Conservation (phyloP, 169 alveolate genomes). For the Condylostoma magnum region DNA sequence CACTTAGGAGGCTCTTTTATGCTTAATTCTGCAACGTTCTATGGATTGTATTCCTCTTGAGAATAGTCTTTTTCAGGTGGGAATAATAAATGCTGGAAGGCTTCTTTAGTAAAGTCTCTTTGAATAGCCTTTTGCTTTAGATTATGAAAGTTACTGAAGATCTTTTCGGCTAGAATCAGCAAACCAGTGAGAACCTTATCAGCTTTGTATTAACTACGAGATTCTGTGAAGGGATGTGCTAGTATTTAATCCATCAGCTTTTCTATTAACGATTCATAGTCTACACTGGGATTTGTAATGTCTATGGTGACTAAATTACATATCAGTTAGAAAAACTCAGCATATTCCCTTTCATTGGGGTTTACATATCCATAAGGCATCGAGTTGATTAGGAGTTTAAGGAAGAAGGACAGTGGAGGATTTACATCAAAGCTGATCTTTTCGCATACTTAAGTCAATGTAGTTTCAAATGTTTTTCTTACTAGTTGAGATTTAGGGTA, state of each 20-base stretch:
- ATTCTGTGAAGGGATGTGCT: constrained; percentile 52
- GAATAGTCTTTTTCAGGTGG: background rate
- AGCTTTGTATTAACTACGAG: constrained; percentile 29
- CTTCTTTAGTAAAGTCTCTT: constrained; percentile 15
- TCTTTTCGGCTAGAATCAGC: constrained; percentile 39
- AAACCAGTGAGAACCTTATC: constrained; percentile 66
- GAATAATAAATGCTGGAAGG: constrained; percentile 3
- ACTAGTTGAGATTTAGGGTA: constrained; percentile 23
- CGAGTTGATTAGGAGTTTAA: constrained; percentile 29
- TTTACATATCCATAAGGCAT: constrained; percentile 40
- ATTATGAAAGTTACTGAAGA: constrained; percentile 26
- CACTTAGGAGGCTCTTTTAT: constrained; percentile 44
- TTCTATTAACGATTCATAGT: constrained; percentile 25
- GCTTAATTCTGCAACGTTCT: constrained; percentile 22
- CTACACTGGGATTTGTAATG: constrained; percentile 12
- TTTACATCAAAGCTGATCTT: background rate
- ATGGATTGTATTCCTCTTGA: background rate
- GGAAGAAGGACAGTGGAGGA: constrained; percentile 37
- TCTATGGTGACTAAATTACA: constrained; percentile 39
- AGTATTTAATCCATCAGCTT: constrained; percentile 34
- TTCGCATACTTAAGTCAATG: background rate
- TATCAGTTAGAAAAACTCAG: constrained; percentile 58
- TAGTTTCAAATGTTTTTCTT: constrained; percentile 37
- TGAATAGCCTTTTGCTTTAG: constrained; percentile 2
- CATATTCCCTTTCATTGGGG: constrained; percentile 36